phyloP scores from a whole-genome alignment of 108 stramenopile genomes.

The Ochromonas danica region DNA sequence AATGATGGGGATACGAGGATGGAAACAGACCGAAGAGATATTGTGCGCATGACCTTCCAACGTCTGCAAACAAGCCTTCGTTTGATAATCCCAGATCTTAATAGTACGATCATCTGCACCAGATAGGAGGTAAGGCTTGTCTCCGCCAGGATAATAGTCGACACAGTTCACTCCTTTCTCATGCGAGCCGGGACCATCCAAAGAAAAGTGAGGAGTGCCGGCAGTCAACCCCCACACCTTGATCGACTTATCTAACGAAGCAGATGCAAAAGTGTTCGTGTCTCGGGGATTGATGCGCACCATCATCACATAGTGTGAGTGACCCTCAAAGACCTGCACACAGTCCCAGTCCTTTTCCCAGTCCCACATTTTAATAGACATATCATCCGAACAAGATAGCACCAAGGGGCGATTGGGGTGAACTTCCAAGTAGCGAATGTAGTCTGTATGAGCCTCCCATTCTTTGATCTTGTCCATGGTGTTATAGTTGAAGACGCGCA shows the following conservation, averaged over 20 bases:
- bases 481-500: constrained; percentile 96
- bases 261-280: constrained; percentile 94
- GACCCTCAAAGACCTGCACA: constrained; percentile 78
- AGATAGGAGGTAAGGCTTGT: constrained; percentile 97
- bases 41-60: constrained; percentile 96
- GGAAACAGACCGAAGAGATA: constrained; percentile 93
- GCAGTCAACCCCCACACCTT: constrained; percentile 96
- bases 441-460: constrained; percentile 96
- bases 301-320: constrained; percentile 98
- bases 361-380: constrained; percentile 97
- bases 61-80: constrained; percentile 75
- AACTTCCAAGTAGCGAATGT: constrained; percentile 92
- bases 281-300: constrained; percentile 98
- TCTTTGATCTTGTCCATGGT: constrained; percentile 98
- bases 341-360: constrained; percentile 93
- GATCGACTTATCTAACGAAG: constrained; percentile 88
- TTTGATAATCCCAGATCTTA: constrained; percentile 88
- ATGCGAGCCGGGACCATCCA: constrained; percentile 77
- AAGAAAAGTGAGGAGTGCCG: constrained; percentile 80
- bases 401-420: constrained; percentile 88
- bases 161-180: constrained; percentile 95
- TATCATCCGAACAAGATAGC: constrained; percentile 84
- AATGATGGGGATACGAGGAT: constrained; percentile 95
- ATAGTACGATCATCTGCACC: constrained; percentile 97
- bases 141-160: constrained; percentile 97